A percentile compares a stretch with the other conserved stretches of the same genome.
Evolutionary conservation across 352 stramenopile genomes (phyloP).

Genomic region (Phytophthora fragariaefolia): DNA sequence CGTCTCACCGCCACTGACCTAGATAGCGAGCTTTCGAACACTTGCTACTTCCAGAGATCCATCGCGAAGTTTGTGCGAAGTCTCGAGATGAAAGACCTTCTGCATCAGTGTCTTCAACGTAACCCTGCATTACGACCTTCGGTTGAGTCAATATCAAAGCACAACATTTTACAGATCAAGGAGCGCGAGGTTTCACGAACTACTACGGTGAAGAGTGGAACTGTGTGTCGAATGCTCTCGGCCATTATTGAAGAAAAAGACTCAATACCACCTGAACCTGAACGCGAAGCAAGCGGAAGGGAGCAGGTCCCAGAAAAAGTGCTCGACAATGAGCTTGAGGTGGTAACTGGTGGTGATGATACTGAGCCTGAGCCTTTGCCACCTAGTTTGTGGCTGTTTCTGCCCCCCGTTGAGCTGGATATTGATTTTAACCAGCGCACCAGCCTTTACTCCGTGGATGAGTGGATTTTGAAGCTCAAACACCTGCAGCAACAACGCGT

Average conservation of each 20-base stretch:
- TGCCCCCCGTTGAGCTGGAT: slow-evolving; percentile 51
- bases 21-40: slow-evolving; percentile 12
- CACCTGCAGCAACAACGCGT: slow-evolving; percentile 40
- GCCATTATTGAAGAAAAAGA: slow-evolving; percentile 34
- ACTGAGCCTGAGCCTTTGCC: slow-evolving; percentile 37
- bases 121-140: slow-evolving; percentile 47
- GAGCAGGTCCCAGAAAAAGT: slow-evolving; percentile 11
- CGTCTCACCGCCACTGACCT: slow-evolving; percentile 30
- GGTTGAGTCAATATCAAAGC: slow-evolving; percentile 42
- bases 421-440: slow-evolving; percentile 28
- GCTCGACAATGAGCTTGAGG: slow-evolving; percentile 2
- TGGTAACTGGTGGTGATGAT: neutral
- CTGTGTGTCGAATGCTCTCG: slow-evolving; percentile 20
- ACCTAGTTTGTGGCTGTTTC: slow-evolving; percentile 71
- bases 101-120: slow-evolving; percentile 48
- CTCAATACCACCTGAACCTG: slow-evolving; percentile 9
- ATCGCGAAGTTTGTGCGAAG: slow-evolving; percentile 57
- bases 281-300: slow-evolving; percentile 29
- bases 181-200: slow-evolving; percentile 29
- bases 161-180: slow-evolving; percentile 42
- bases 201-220: slow-evolving; percentile 19
- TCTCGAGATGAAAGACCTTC: slow-evolving; percentile 50
- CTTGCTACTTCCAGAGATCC: slow-evolving; percentile 56
- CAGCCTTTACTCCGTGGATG: slow-evolving; percentile 44
- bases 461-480: slow-evolving; percentile 56